Percentiles rank a stretch among this genome's conserved stretches.
phyloP scores from a whole-genome alignment of 148 eudicot genomes.

The Polygonum maritimum region DNA sequence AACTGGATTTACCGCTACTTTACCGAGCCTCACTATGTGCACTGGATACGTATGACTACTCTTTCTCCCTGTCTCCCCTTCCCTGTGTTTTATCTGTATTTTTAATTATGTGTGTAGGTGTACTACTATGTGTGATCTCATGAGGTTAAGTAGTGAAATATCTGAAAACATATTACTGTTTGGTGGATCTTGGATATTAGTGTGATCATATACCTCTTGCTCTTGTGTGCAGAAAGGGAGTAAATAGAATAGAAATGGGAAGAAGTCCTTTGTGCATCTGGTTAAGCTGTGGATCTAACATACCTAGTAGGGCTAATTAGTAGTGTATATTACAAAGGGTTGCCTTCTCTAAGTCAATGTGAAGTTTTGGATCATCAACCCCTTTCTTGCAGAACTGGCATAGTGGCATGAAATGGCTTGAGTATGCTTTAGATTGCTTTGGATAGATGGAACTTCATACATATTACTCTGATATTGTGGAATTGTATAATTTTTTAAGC shows the following conservation, averaged over 20 bases:
- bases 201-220: neutral
- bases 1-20: slow-evolving; percentile 96
- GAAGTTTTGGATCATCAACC: neutral
- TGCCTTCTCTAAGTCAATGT: neutral
- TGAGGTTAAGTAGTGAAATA: neutral
- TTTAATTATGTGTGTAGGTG: neutral
- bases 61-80: slow-evolving; percentile 14
- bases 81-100: neutral
- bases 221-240: neutral
- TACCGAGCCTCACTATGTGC: slow-evolving; percentile 89
- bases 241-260: neutral
- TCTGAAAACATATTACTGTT: too few relatives aligned
- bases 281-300: neutral
- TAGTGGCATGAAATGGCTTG: slow-evolving; percentile 5
- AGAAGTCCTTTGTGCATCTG: neutral
- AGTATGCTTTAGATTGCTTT: neutral
- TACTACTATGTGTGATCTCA: neutral
- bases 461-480: neutral
- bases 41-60: slow-evolving; percentile 77
- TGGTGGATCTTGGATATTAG: neutral
- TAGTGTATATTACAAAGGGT: neutral
- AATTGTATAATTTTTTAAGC: neutral
- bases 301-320: neutral
- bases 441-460: neutral
- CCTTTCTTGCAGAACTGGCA: slow-evolving; percentile 2